A percentile compares a stretch with the other conserved stretches of the same genome.
Conservation (phyloP, 2,329 filamentous ascomycete genomes). For the Sphaerulina populicola region DNA sequence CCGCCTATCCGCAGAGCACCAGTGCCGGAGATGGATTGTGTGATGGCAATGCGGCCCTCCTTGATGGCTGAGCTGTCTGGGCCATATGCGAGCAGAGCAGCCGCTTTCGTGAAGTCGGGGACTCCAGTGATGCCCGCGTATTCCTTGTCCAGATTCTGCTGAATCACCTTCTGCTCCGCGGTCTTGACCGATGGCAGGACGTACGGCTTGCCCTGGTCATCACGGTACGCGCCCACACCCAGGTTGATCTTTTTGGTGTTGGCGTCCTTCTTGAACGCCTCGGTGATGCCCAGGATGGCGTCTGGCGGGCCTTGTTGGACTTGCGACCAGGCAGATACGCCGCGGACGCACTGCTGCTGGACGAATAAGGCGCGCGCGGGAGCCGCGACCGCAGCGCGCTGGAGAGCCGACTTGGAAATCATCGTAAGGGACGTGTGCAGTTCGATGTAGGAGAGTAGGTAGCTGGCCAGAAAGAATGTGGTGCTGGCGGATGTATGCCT, state of each 20-base stretch:
- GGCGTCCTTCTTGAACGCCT: constrained; percentile 95
- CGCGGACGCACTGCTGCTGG: constrained; percentile 42
- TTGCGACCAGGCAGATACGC: constrained; percentile 78
- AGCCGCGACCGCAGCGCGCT: constrained; percentile 25
- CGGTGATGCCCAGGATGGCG: constrained; percentile 74
- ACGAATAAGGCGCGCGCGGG: constrained; percentile 19
- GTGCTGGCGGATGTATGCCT: no score
- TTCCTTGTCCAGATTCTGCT: constrained; percentile 80
- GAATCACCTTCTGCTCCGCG: constrained; percentile 79
- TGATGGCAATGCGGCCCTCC: constrained; percentile 73
- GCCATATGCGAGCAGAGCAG: constrained; percentile 85
- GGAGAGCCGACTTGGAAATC: constrained; percentile 28
- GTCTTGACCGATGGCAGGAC: constrained; percentile 87
- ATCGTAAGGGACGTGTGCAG: constrained; percentile 18
- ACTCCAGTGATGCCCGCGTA: constrained; percentile 97
- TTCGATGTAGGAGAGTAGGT: not conserved
- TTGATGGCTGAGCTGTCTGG: constrained; percentile 65
- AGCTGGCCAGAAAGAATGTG: not conserved
- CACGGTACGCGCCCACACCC: constrained; percentile 96
- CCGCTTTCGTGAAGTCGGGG: constrained; percentile 85
- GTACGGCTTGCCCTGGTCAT: constrained; percentile 95
- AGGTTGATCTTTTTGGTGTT: constrained; percentile 97
- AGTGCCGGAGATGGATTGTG: constrained; percentile 96
- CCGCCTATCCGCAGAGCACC: constrained; percentile 91
- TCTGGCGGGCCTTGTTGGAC: constrained; percentile 90